phyloP scores from a whole-genome alignment of 2,329 filamentous ascomycete genomes.

The Achaetomium macrosporum region DNA sequence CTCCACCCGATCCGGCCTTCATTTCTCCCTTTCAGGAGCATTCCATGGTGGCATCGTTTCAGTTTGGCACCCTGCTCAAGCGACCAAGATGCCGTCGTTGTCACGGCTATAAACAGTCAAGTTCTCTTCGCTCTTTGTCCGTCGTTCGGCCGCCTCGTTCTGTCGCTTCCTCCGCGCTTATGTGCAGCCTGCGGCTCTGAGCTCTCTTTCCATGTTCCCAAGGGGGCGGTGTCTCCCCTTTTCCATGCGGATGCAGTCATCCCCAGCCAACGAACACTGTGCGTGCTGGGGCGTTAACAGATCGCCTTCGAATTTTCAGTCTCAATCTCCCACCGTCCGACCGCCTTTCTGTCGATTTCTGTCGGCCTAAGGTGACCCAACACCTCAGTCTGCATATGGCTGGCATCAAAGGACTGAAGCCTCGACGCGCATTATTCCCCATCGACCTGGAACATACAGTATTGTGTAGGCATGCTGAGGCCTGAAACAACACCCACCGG shows the following conservation, averaged over 20 bases:
- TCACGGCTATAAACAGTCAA: neutral
- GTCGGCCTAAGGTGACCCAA: neutral
- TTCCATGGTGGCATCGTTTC: conserved; percentile 17
- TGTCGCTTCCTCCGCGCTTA: neutral
- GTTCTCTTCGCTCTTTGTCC: neutral
- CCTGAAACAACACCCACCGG: neutral
- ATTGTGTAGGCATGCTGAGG: neutral
- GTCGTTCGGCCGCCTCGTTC: neutral
- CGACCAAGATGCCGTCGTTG: neutral
- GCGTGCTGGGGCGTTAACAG: neutral
- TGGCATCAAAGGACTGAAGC: too few species aligned
- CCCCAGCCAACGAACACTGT: neutral
- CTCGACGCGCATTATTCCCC: too few species aligned
- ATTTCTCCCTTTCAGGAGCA: conserved; percentile 14
- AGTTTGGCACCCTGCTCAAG: conserved; percentile 1
- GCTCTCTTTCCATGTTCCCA: neutral
- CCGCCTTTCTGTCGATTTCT: neutral
- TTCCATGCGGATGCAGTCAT: neutral
- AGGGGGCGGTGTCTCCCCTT: neutral
- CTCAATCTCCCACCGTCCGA: neutral
- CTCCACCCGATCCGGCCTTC: conserved; percentile 1
- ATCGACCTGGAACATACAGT: neutral
- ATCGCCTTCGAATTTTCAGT: neutral
- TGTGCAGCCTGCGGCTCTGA: neutral
- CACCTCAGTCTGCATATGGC: neutral